A percentile compares a stretch with the other conserved stretches of the same genome.
These are phyloP conservation scores for Lumnitzera littorea DNA, from an alignment of 345 rosid genomes.

Conservation along the genomic window DNA sequence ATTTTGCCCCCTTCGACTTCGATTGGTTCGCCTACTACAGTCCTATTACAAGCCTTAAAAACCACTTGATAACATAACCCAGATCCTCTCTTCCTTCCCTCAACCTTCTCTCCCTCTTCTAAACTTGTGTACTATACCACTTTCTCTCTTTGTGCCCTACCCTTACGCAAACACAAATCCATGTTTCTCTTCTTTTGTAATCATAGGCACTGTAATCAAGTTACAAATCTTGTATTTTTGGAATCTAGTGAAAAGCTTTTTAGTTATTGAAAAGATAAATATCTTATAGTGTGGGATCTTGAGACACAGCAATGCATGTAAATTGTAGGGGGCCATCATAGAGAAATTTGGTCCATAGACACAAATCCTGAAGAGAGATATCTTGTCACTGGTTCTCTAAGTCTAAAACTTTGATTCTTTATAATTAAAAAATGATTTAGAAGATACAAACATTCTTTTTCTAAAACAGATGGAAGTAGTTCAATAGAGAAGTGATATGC, in stretches of 20 bases:
- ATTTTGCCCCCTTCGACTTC: too few relatives aligned
- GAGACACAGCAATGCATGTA: conserved; percentile 94
- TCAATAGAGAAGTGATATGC: conserved; percentile 25
- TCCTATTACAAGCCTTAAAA: too few relatives aligned
- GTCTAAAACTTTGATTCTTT: conserved; percentile 69
- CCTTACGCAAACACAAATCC: too few relatives aligned
- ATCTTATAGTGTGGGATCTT: conserved; percentile 97
- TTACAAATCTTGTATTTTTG: conserved; percentile 84
- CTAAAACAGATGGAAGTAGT: conserved; percentile 25
- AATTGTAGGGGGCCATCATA: conserved; percentile 88
- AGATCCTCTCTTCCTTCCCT: too few relatives aligned
- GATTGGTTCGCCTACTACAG: too few relatives aligned
- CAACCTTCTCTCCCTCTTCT: too few relatives aligned
- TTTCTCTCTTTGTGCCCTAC: too few relatives aligned
- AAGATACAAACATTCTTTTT: conserved; percentile 11
- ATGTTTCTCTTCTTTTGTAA: too few relatives aligned
- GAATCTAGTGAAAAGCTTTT: conserved; percentile 82
- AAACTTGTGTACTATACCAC: too few relatives aligned
- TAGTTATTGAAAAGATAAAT: conserved; percentile 87
- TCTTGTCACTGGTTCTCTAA: conserved; percentile 86
- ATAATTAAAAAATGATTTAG: conserved; percentile 38
- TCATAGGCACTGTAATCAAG: conserved; percentile 20
- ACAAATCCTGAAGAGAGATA: conserved; percentile 73
- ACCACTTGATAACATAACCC: too few relatives aligned
- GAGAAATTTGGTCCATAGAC: conserved; percentile 94